phyloP scores from a whole-genome alignment of 1,139 yeast species.

The Candida tropicalis region DNA sequence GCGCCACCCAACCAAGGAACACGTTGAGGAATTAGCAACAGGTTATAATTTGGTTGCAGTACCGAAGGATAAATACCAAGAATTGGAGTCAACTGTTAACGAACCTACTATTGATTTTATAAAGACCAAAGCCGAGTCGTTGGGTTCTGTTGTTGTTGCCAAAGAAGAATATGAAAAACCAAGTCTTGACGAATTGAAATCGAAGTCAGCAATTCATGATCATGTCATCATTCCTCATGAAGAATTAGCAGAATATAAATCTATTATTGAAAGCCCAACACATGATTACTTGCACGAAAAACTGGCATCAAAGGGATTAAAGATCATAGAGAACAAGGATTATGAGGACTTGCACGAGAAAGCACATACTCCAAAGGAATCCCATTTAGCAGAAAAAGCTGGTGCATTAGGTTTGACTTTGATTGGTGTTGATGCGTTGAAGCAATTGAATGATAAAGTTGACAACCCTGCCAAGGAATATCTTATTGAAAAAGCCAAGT shows the following conservation, averaged over 20 bases:
- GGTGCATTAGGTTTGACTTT: constrained; percentile 2
- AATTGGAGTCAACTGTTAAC: constrained; percentile 17
- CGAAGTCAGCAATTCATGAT: constrained; percentile 22
- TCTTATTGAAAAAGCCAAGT: constrained; percentile 17
- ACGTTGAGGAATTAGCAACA: constrained; percentile 22
- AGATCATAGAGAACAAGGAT: constrained; percentile 20
- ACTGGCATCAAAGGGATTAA: constrained; percentile 19
- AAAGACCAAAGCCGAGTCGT: constrained; percentile 17
- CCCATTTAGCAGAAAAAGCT: constrained; percentile 8
- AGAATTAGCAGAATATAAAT: constrained; percentile 16
- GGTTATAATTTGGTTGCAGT: constrained; percentile 26
- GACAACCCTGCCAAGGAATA: constrained; percentile 21
- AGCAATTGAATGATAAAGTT: constrained; percentile 12
- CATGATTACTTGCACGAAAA: constrained; percentile 23
- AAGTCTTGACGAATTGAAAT: constrained; percentile 22
- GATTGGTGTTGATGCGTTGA: constrained; percentile 8
- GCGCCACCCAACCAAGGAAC: constrained; percentile 23
- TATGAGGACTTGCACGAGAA: constrained; percentile 22
- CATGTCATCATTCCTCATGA: constrained; percentile 20
- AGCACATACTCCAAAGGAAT: constrained; percentile 18
- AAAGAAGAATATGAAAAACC: constrained; percentile 17
- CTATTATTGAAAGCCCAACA: constrained; percentile 25
- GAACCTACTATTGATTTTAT: constrained; percentile 24
- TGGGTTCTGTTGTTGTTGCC: constrained; percentile 7
- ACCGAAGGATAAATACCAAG: constrained; percentile 23